Percentiles rank a stretch among this genome's conserved stretches.
phyloP scores from a whole-genome alignment of 2,329 filamentous ascomycete genomes.

The Trichoderma koningii region DNA sequence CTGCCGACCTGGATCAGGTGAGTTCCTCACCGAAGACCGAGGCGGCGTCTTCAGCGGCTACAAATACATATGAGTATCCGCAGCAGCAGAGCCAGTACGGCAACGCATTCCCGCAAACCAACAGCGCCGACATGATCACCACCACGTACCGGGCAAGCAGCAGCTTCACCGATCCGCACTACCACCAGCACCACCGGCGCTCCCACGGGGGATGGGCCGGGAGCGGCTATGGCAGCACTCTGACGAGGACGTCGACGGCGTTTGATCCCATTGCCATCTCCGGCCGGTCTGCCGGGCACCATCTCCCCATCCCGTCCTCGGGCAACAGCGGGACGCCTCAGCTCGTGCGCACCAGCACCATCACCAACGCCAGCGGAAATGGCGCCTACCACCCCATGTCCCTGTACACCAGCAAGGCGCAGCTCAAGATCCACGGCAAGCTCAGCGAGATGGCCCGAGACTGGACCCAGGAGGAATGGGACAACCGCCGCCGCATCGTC shows the following conservation, averaged over 20 bases:
- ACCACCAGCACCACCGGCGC: conserved; percentile 47
- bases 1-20: conserved; percentile 43
- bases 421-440: conserved; percentile 82
- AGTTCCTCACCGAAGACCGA: conserved; percentile 48
- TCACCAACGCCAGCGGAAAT: conserved; percentile 43
- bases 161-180: conserved; percentile 54
- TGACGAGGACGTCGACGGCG: conserved; percentile 45
- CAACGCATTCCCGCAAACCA: conserved; percentile 45
- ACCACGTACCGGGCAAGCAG: conserved; percentile 55
- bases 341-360: conserved; percentile 59
- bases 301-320: conserved; percentile 51
- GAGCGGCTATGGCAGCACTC: conserved; percentile 47
- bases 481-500: conserved; percentile 78
- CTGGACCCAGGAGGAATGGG: conserved; percentile 82
- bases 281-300: conserved; percentile 49
- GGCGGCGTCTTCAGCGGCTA: conserved; percentile 43
- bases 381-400: conserved; percentile 74
- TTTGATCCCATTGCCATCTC: conserved; percentile 47
- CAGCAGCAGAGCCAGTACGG: conserved; percentile 46
- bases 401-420: conserved; percentile 80
- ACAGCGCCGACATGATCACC: conserved; percentile 56
- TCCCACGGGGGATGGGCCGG: conserved; percentile 45
- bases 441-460: conserved; percentile 79
- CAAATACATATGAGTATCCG: conserved; percentile 52
- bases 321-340: conserved; percentile 45